Evolutionary conservation across 495 filamentous ascomycete species (phyloP), one percentile per base, ranked within the genome.

Genomic region (Platismatia glauca): DNA sequence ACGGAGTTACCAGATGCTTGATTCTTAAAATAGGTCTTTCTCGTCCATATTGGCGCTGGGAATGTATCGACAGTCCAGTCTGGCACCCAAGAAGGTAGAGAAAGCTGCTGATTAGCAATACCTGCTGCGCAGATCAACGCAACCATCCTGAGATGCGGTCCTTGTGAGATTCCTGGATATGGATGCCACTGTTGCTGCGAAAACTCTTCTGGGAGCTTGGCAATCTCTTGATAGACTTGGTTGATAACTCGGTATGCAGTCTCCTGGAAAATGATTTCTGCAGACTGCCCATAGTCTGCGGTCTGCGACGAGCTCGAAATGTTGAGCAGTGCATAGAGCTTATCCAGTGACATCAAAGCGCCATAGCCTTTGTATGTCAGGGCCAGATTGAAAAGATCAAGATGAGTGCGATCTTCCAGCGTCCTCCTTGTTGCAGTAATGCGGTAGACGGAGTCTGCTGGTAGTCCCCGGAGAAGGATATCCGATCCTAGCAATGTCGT

Each of bases 151-250:
- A 53, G 50, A 33, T 31, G 27, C 20, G 50, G 50, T 7, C 50
- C 50, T 33, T 53, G 50, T 9, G n/a, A 31, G 3, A 53, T 53
- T 8, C 4, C 27, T 33, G 50, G 29, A 33, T 53, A 53, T 33
- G 50, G 50, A 34, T 53, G 50, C 50, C 50, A 53, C 2, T 33
- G 50, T 18, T 53, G 50, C 29, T 53, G 50, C 33, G 50, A 53
- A 0, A 53, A 29, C 50, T 31, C 50, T 33, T 53, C 50, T 7
- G 50, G 50, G 16, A 1, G 27, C 29, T 7, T 53, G 16, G 50
- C 29, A 3, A 53, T 33, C 29, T 53, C 50, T 33, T 20, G 6
- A 33, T 53, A 53, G 29, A 53, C 50, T 20, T 53, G 1, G 20
- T 8, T 33, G 5, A 53, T 53, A 20, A 7, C n/a, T 1, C 33